Evolutionary conservation across 2,329 filamentous ascomycete genomes (phyloP).

Genomic region (Teratosphaeria epicoccoides): DNA sequence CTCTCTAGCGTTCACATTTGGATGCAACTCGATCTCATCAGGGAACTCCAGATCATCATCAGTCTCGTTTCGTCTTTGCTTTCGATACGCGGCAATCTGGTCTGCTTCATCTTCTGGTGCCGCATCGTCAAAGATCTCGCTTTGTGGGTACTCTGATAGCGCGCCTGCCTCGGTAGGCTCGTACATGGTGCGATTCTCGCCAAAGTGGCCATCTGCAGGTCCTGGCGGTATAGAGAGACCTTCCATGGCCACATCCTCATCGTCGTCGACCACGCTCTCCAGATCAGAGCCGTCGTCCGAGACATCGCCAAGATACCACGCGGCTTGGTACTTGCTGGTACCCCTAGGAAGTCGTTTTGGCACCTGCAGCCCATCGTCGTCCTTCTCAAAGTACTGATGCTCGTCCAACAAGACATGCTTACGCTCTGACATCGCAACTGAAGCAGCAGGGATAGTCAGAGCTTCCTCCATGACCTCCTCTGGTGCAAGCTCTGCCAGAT

Average conservation of each 20-base stretch:
- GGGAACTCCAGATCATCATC: constrained; percentile 92
- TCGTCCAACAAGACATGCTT: constrained; percentile 92
- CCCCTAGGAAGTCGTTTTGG: constrained; percentile 77
- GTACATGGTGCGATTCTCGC: constrained; percentile 37
- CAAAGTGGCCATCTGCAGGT: constrained; percentile 64
- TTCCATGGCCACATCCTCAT: constrained; percentile 40
- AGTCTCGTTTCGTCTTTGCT: constrained; percentile 65
- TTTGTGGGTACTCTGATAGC: constrained; percentile 84
- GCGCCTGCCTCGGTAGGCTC: constrained; percentile 50
- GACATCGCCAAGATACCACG: constrained; percentile 79
- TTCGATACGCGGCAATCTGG: constrained; percentile 71
- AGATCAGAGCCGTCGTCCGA: constrained; percentile 80
- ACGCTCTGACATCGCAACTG: constrained; percentile 38
- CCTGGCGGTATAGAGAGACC: constrained; percentile 40
- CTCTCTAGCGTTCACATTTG: constrained; percentile 75
- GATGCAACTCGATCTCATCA: constrained; percentile 90
- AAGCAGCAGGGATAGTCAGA: constrained; percentile 39
- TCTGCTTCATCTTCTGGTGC: constrained; percentile 73
- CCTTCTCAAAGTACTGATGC: constrained; percentile 95
- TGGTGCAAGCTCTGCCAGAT: constrained; percentile 71
- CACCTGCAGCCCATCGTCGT: constrained; percentile 51
- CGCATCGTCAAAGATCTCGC: constrained; percentile 77
- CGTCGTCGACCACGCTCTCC: constrained; percentile 53
- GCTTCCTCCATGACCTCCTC: constrained; percentile 66
- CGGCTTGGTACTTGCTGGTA: constrained; percentile 86